Evolutionary conservation across 2,329 filamentous ascomycete genomes (phyloP).

Genomic region (Fusarium graminum): DNA sequence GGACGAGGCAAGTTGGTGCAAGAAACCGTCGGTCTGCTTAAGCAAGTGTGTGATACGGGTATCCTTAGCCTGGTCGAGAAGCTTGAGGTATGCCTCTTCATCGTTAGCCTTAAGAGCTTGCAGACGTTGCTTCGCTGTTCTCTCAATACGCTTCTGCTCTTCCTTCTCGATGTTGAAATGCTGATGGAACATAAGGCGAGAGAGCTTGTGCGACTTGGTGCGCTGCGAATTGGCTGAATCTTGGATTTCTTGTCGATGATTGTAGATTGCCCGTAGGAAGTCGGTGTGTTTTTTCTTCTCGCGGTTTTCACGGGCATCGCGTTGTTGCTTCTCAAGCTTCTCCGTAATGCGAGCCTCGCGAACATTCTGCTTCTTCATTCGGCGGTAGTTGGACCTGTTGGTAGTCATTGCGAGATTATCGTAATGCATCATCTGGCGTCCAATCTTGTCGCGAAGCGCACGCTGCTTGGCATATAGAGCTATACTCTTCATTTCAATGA

Average conservation of each 20-base stretch:
- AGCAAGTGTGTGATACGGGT: slow-evolving; percentile 98
- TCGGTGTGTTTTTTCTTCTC: slow-evolving; percentile 98
- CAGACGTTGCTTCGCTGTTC: slow-evolving; percentile 98
- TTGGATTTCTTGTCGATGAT: slow-evolving; percentile 83
- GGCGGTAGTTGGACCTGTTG: slow-evolving; percentile 89
- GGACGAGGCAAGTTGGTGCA: slow-evolving; percentile 93
- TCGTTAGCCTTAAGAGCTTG: slow-evolving; percentile 99
- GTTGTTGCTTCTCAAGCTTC: slow-evolving; percentile 98
- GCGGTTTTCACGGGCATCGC: slow-evolving; percentile 92
- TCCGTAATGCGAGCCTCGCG: slow-evolving; percentile 97
- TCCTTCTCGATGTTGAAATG: slow-evolving; percentile 99
- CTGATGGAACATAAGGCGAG: slow-evolving; percentile 87
- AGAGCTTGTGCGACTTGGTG: slow-evolving; percentile 85
- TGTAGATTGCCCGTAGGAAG: slow-evolving; percentile 87
- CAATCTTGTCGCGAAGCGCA: slow-evolving; percentile 85
- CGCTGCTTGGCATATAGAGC: slow-evolving; percentile 90
- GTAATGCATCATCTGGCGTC: slow-evolving; percentile 92
- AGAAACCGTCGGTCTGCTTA: slow-evolving; percentile 96
- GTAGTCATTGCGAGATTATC: slow-evolving; percentile 98
- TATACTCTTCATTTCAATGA: slow-evolving; percentile 96
- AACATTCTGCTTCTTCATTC: slow-evolving; percentile 97
- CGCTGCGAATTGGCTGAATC: slow-evolving; percentile 75
- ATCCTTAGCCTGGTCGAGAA: slow-evolving; percentile 98
- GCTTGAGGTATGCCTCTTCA: slow-evolving; percentile 97
- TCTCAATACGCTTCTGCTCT: slow-evolving; percentile 97